Percentiles rank a stretch among this genome's conserved stretches.
phyloP scores from a whole-genome alignment of 116 monocot species.

The Iris pallida region DNA sequence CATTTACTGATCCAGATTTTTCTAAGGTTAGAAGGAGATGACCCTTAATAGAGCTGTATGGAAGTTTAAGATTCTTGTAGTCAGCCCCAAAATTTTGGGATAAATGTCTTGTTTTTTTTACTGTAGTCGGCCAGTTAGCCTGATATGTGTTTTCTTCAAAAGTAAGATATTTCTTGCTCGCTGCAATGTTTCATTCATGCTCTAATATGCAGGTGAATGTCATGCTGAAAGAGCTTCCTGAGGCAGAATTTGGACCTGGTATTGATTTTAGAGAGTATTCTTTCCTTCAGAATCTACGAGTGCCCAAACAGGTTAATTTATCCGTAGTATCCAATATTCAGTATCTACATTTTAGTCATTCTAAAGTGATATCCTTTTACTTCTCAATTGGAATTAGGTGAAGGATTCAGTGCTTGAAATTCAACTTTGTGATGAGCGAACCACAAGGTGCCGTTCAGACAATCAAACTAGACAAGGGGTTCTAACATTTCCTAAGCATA shows the following conservation, averaged over 20 bases:
- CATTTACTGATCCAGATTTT: too few species aligned
- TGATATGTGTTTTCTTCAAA: too few species aligned
- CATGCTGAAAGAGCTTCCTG: slow-evolving; percentile 56
- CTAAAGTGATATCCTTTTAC: background rate
- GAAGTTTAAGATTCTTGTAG: too few species aligned
- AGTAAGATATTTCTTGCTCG: too few species aligned
- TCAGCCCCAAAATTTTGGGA: too few species aligned
- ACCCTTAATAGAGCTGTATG: too few species aligned
- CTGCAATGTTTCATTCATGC: background rate
- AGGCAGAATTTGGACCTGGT: slow-evolving; percentile 60
- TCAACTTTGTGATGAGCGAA: slow-evolving; percentile 47
- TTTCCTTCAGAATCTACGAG: slow-evolving; percentile 72
- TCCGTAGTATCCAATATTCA: background rate
- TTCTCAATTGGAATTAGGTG: slow-evolving; percentile 35
- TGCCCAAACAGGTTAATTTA: slow-evolving; percentile 48
- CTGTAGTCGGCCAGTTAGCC: too few species aligned
- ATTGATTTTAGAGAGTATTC: slow-evolving; percentile 90
- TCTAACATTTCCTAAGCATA: slow-evolving; percentile 56
- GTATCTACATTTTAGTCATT: background rate
- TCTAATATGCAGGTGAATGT: slow-evolving; percentile 48
- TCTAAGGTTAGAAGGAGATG: too few species aligned
- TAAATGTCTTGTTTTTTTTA: too few species aligned
- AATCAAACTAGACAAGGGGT: slow-evolving; percentile 31
- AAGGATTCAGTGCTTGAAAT: slow-evolving; percentile 73
- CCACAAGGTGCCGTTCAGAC: slow-evolving; percentile 26